phyloP scores from a whole-genome alignment of 78 protist species.

The Planoprotostelium fungivorum region DNA sequence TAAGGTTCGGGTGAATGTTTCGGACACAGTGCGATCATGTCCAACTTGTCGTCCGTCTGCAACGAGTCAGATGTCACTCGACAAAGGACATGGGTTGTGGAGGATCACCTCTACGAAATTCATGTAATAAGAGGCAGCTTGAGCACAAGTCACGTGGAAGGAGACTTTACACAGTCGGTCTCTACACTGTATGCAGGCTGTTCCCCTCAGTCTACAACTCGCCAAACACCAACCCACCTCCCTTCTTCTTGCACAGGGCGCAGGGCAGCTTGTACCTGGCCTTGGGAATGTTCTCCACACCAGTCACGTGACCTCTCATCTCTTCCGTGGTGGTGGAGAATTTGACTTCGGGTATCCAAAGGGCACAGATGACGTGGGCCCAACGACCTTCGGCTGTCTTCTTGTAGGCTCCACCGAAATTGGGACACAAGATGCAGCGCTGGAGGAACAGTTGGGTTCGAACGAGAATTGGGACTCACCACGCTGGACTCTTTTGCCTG shows the following conservation, averaged over 20 bases:
- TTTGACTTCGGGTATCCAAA: not conserved
- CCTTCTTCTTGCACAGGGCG: constrained; percentile 36
- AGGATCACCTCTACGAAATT: not conserved
- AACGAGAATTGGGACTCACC: not conserved
- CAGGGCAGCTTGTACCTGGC: constrained; percentile 36
- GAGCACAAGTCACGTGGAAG: constrained; percentile 18
- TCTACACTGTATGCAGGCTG: constrained; percentile 51
- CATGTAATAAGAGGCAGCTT: not conserved
- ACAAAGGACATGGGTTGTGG: not conserved
- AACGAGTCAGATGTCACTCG: not conserved
- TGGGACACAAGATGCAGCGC: constrained; percentile 8
- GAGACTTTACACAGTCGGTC: constrained; percentile 49
- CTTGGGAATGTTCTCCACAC: constrained; percentile 10
- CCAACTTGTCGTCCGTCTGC: not conserved
- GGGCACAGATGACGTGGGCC: constrained; percentile 19
- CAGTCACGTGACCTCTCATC: not conserved
- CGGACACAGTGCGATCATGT: not conserved
- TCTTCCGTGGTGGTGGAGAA: not conserved
- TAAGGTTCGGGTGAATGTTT: not conserved
- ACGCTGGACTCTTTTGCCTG: constrained; percentile 10
- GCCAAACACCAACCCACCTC: too few species aligned
- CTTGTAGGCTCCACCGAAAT: constrained; percentile 7
- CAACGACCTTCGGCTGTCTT: constrained; percentile 8
- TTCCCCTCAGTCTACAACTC: not conserved
- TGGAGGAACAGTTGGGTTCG: not conserved